phyloP scores from a whole-genome alignment of 2,329 filamentous ascomycete species.

The Phaeophleospora eucalypticola region DNA sequence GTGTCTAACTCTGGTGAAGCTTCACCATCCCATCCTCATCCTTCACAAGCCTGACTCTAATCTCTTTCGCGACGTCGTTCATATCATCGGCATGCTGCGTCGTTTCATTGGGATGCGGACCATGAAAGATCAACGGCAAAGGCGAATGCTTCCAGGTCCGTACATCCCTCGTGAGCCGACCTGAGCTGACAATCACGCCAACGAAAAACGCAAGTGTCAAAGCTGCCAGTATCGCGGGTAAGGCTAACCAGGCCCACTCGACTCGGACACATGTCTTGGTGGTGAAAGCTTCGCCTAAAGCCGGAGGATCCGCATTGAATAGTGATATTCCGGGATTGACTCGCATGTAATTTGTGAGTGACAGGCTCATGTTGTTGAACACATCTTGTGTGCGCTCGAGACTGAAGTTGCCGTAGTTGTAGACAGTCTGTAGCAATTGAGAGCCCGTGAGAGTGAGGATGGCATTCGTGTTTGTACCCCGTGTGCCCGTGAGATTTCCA shows the following conservation, averaged over 20 bases:
- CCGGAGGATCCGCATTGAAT: background rate
- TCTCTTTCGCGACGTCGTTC: background rate
- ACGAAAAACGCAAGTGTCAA: conserved; percentile 12
- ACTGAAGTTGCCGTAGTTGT: conserved; percentile 7
- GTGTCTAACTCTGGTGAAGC: background rate
- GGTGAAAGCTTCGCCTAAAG: background rate
- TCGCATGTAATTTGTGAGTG: conserved; percentile 14
- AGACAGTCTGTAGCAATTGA: conserved; percentile 8
- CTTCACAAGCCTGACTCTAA: background rate
- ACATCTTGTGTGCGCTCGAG: conserved; percentile 6
- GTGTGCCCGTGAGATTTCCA: conserved; percentile 5
- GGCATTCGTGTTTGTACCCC: background rate
- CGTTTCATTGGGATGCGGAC: background rate
- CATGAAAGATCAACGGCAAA: conserved; percentile 10
- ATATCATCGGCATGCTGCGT: background rate
- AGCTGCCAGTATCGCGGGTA: conserved; percentile 5
- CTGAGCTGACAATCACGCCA: conserved; percentile 3
- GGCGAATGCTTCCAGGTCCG: conserved; percentile 13
- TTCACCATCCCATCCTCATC: background rate
- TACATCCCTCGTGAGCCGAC: conserved; percentile 2
- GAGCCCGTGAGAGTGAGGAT: conserved; percentile 5
- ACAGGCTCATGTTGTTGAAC: conserved; percentile 9
- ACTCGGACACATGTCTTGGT: conserved; percentile 13
- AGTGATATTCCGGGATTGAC: background rate
- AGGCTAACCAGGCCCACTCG: conserved; percentile 8